Percentiles rank a stretch among this genome's conserved stretches.
phyloP scores from a whole-genome alignment of 257 asterid species.

The Dorcoceras hygrometricum region DNA sequence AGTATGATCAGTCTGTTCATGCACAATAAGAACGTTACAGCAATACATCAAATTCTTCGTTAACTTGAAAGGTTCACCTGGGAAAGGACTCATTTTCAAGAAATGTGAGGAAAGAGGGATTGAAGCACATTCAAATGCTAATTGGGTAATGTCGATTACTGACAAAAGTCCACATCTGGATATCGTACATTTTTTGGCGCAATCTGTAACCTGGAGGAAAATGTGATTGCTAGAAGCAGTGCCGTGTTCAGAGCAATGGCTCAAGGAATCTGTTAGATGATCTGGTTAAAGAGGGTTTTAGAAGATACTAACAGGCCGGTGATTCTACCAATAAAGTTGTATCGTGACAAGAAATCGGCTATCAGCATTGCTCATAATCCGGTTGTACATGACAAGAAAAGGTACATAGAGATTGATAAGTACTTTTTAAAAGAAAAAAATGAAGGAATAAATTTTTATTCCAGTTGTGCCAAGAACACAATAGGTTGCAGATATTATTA shows the following conservation, averaged over 20 bases:
- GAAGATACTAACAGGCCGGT: background rate
- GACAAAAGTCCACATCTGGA: background rate
- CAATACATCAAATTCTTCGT: no score
- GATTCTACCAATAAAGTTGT: background rate
- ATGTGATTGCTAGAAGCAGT: background rate
- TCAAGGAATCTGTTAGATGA: background rate
- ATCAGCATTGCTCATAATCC: constrained; percentile 12
- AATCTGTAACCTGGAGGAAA: background rate
- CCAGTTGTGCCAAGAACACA: no score
- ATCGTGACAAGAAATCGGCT: constrained; percentile 3
- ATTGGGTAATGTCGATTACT: no score
- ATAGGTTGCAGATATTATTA: no score
- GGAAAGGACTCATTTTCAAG: no score
- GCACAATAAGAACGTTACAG: no score
- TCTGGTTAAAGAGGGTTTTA: background rate
- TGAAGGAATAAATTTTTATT: background rate
- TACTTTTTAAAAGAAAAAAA: constrained; percentile 11
- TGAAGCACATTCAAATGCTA: no score
- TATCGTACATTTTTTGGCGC: background rate
- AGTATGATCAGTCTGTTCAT: no score
- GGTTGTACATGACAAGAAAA: background rate
- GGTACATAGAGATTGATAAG: background rate
- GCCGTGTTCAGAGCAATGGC: constrained; percentile 9
- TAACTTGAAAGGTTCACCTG: no score
- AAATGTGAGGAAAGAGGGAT: no score